A percentile compares a stretch with the other conserved stretches of the same genome.
Evolutionary conservation across 768 basidiomycete genomes (phyloP).

Genomic region (Lactifluus volemus): DNA sequence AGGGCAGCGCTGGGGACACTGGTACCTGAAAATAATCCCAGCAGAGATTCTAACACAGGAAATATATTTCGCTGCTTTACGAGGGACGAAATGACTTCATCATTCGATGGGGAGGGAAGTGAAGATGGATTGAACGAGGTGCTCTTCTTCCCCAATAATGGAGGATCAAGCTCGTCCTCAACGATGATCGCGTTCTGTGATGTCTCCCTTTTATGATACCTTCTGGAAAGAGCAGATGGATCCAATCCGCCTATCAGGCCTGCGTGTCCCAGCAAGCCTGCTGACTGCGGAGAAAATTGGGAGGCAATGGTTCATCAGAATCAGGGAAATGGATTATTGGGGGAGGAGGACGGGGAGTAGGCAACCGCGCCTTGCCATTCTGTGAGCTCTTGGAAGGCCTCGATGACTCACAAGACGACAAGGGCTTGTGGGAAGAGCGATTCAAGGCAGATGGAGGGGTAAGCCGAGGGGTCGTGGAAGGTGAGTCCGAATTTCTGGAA

Average conservation of each 20-base stretch:
- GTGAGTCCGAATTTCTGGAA: slow-evolving; percentile 29
- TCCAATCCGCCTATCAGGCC: slow-evolving; percentile 61
- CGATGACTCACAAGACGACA: neutral
- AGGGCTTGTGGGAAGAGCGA: slow-evolving; percentile 18
- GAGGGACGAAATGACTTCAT: slow-evolving; percentile 52
- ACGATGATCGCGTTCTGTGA: slow-evolving; percentile 62
- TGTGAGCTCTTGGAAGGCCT: slow-evolving; percentile 22
- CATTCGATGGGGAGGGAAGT: slow-evolving; percentile 42
- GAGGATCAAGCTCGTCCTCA: slow-evolving; percentile 43
- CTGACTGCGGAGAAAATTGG: slow-evolving; percentile 68
- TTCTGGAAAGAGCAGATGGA: slow-evolving; percentile 40
- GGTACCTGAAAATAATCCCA: slow-evolving; percentile 46
- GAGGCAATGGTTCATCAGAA: slow-evolving; percentile 49
- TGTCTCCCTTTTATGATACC: slow-evolving; percentile 42
- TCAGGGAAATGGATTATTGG: slow-evolving; percentile 57
- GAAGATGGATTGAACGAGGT: slow-evolving; percentile 32
- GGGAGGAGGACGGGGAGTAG: slow-evolving; percentile 35
- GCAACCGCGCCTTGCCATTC: slow-evolving; percentile 30
- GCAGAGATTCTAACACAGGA: slow-evolving; percentile 52
- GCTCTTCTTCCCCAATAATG: slow-evolving; percentile 22
- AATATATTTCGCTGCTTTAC: slow-evolving; percentile 58
- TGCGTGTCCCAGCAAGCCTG: slow-evolving; percentile 61
- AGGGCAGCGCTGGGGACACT: neutral
- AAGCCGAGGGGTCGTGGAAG: slow-evolving; percentile 21
- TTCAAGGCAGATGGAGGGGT: slow-evolving; percentile 13